Evolutionary conservation across 257 asterid genomes (phyloP).

Genomic region (Jasminum sambac): DNA sequence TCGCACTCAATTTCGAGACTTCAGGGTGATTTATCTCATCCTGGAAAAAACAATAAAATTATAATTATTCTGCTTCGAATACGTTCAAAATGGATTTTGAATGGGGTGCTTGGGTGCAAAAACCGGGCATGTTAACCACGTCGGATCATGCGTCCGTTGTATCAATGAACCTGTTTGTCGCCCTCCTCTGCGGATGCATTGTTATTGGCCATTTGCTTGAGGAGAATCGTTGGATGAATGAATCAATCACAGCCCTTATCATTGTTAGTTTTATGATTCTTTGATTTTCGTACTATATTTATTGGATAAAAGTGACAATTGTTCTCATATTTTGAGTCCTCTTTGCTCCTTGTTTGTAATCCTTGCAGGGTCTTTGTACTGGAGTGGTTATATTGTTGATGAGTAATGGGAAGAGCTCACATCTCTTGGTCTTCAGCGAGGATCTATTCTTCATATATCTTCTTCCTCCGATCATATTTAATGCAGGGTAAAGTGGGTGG

Average conservation of each 20-base stretch:
- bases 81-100: slow-evolving; percentile 4
- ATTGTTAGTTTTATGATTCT: slow-evolving; percentile 25
- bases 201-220: slow-evolving; percentile 47
- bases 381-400: slow-evolving; percentile 42
- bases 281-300: not conserved
- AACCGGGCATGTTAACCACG: slow-evolving; percentile 18
- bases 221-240: slow-evolving; percentile 46
- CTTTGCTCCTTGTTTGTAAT: not conserved
- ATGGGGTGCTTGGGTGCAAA: slow-evolving; percentile 17
- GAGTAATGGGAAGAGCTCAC: slow-evolving; percentile 41
- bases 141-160: slow-evolving; percentile 39
- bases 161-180: slow-evolving; percentile 43
- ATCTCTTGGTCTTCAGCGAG: slow-evolving; percentile 41
- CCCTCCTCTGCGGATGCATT: slow-evolving; percentile 42
- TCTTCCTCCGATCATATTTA: slow-evolving; percentile 49
- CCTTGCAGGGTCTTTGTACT: slow-evolving; percentile 37
- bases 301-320: not conserved
- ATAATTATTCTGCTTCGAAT: not conserved
- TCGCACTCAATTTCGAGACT: not conserved
- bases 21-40: not conserved
- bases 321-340: not conserved
- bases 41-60: not conserved
- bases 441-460: slow-evolving; percentile 50
- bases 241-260: slow-evolving; percentile 44
- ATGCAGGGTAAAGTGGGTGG: slow-evolving; percentile 39